Conservation (phyloP, 192 early-diverging fungal genomes). For the Coemansia brasiliensis region DNA sequence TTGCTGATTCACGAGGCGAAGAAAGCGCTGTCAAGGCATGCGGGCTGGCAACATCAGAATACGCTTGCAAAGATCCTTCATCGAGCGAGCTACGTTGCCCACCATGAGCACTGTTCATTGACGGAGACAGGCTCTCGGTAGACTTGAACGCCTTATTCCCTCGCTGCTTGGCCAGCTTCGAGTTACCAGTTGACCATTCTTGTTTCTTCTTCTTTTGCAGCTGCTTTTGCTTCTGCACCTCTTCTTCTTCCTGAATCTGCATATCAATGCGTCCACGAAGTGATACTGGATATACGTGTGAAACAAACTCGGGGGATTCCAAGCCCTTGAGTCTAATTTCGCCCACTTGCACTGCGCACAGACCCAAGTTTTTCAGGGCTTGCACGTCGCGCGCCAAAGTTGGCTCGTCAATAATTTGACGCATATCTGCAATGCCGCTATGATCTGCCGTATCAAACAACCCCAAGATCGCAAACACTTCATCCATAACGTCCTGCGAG, state of each 20-base stretch:
- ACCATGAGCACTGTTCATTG: slow-evolving; percentile 7
- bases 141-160: slow-evolving; percentile 18
- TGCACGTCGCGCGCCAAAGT: slow-evolving; percentile 56
- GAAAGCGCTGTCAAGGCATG: slow-evolving; percentile 24
- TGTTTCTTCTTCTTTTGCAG: slow-evolving; percentile 30
- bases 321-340: slow-evolving; percentile 85
- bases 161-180: slow-evolving; percentile 23
- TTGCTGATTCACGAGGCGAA: slow-evolving; percentile 40
- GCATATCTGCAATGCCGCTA: slow-evolving; percentile 52
- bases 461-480: slow-evolving; percentile 53
- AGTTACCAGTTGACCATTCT: slow-evolving; percentile 19
- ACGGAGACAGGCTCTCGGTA: slow-evolving; percentile 16
- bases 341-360: slow-evolving; percentile 72
- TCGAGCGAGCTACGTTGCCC: slow-evolving; percentile 39
- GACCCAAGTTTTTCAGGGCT: slow-evolving; percentile 67
- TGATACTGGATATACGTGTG: slow-evolving; percentile 62
- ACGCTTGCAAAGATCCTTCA: slow-evolving; percentile 27
- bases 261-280: slow-evolving; percentile 54
- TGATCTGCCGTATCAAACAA: slow-evolving; percentile 55
- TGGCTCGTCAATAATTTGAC: slow-evolving; percentile 54
- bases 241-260: slow-evolving; percentile 43
- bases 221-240: slow-evolving; percentile 29
- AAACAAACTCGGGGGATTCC: slow-evolving; percentile 83
- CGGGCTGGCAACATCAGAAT: slow-evolving; percentile 26
- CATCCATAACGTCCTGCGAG: slow-evolving; percentile 77